Conservation (phyloP, 306 rosid species). For the Rosa chinensis region DNA sequence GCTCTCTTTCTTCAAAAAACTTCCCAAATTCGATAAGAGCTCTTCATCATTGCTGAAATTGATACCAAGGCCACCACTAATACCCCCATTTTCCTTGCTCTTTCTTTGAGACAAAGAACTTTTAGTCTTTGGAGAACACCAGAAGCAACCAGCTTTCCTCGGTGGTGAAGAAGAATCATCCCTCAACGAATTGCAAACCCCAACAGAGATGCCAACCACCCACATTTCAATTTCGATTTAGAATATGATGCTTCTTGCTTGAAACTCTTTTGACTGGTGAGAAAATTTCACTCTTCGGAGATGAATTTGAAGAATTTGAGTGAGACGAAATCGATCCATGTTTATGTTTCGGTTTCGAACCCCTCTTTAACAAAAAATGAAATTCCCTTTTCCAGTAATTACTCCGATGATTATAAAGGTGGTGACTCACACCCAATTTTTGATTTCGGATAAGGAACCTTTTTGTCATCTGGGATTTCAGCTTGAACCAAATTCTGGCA, state of each 20-base stretch:
- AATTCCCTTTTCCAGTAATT: no score
- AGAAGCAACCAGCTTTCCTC: slow-evolving; percentile 57
- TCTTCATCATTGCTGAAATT: slow-evolving; percentile 52
- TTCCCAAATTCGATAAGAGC: slow-evolving; percentile 47
- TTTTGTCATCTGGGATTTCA: no score
- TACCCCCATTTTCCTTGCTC: slow-evolving; percentile 42
- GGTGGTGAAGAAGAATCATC: slow-evolving; percentile 61
- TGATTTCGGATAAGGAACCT: no score
- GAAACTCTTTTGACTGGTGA: slow-evolving; percentile 31
- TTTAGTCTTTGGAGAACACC: slow-evolving; percentile 83
- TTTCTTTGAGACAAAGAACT: slow-evolving; percentile 44
- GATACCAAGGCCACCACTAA: neutral
- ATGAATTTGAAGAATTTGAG: slow-evolving; percentile 38
- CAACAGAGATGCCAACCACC: slow-evolving; percentile 29
- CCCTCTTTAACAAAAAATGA: slow-evolving; percentile 5
- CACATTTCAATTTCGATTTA: slow-evolving; percentile 12
- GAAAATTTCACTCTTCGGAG: slow-evolving; percentile 41
- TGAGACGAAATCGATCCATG: slow-evolving; percentile 38
- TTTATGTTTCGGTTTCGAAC: slow-evolving; percentile 22
- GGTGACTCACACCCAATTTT: no score
- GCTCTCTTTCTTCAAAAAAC: slow-evolving; percentile 64
- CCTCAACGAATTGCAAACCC: slow-evolving; percentile 27
- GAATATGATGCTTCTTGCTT: neutral
- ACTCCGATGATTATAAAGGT: no score
- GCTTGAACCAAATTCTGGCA: no score